A percentile compares a stretch with the other conserved stretches of the same genome.
phyloP scores from a whole-genome alignment of 352 stramenopile species.

The Phytophthora nicotianae region DNA sequence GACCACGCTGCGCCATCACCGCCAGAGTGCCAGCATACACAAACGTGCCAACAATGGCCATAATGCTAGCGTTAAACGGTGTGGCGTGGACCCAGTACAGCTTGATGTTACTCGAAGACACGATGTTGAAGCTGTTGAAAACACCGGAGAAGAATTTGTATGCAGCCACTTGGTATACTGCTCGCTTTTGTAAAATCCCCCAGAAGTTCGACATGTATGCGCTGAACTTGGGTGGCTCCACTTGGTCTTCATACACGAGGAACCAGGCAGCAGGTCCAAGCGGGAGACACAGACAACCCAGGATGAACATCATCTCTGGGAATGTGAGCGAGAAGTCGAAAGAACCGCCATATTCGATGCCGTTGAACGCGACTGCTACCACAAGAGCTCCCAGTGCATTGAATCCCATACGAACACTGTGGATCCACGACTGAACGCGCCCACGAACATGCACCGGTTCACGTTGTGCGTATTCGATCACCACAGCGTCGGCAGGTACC shows the following conservation, averaged over 20 bases:
- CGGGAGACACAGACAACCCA: conserved; percentile 39
- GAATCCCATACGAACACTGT: conserved; percentile 50
- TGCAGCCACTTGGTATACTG: conserved; percentile 47
- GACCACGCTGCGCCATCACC: conserved; percentile 44
- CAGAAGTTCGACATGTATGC: conserved; percentile 55
- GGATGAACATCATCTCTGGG: conserved; percentile 52
- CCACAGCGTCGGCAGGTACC: conserved; percentile 56
- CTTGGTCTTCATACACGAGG: conserved; percentile 29
- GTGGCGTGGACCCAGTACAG: conserved; percentile 59
- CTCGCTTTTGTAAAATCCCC: conserved; percentile 48
- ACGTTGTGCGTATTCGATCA: conserved; percentile 61
- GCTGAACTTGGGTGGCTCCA: conserved; percentile 27
- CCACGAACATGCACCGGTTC: conserved; percentile 54
- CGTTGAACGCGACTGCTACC: conserved; percentile 54
- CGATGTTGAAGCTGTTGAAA: conserved; percentile 67
- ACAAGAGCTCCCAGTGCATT: conserved; percentile 43
- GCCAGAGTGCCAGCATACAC: conserved; percentile 47
- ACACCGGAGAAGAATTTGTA: conserved; percentile 69
- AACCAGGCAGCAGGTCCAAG: conserved; percentile 32
- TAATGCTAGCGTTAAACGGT: conserved; percentile 60
- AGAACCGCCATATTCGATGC: conserved; percentile 51
- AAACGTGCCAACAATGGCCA: conserved; percentile 53
- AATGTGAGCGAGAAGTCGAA: conserved; percentile 62
- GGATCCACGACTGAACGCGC: conserved; percentile 54
- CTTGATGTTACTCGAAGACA: conserved; percentile 54